phyloP scores from a whole-genome alignment of 2,329 filamentous ascomycete genomes.

The Diaporthe sp. region DNA sequence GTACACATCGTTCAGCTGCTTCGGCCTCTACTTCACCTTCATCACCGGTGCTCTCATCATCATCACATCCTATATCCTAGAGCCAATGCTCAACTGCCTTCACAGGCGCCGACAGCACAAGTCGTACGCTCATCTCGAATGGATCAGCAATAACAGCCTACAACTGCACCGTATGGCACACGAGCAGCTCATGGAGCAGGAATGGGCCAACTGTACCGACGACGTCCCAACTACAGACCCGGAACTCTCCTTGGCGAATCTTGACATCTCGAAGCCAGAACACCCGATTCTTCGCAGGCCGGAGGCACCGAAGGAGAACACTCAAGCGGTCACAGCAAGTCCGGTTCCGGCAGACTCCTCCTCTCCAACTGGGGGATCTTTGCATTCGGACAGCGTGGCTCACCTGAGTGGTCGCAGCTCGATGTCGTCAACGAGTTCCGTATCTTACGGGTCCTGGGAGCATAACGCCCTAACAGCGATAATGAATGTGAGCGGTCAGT shows the following conservation, averaged over 20 bases:
- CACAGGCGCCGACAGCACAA: background rate
- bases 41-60: background rate
- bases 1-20: conserved; percentile 9
- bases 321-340: background rate
- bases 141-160: conserved; percentile 17
- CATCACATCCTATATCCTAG: background rate
- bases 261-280: conserved; percentile 1
- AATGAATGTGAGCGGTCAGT: background rate
- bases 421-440: background rate
- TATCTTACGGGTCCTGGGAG: background rate
- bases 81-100: background rate
- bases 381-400: background rate
- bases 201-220: background rate
- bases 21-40: conserved; percentile 10
- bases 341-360: background rate
- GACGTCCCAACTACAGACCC: conserved; percentile 11
- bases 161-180: conserved; percentile 7
- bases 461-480: background rate
- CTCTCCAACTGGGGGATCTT: background rate
- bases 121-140: background rate
- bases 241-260: background rate
- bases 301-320: background rate
- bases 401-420: background rate
- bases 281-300: conserved; percentile 6
- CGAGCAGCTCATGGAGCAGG: background rate